Evolutionary conservation across 148 eudicot species (phyloP).

Genomic region (Spergularia bocconei): DNA sequence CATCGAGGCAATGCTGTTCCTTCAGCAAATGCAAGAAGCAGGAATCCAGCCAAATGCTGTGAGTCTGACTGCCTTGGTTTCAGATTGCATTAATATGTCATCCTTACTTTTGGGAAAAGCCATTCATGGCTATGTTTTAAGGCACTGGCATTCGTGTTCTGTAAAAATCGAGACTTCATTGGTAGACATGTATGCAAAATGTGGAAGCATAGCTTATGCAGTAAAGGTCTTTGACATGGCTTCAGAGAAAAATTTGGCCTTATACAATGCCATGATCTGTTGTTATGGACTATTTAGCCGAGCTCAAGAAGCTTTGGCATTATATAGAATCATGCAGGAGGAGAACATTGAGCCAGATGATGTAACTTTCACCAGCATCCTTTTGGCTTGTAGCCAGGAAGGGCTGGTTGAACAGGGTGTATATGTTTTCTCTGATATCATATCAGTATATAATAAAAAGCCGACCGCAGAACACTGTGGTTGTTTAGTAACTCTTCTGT

Average conservation of each 20-base stretch:
- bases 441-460: constrained; percentile 22
- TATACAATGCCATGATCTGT: constrained; percentile 30
- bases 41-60: constrained; percentile 37
- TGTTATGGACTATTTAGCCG: constrained; percentile 36
- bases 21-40: constrained; percentile 39
- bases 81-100: constrained; percentile 37
- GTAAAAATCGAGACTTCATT: constrained; percentile 42
- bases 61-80: constrained; percentile 36
- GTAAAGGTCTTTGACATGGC: constrained; percentile 32
- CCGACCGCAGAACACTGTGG: constrained; percentile 47
- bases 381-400: constrained; percentile 44
- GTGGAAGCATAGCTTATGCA: constrained; percentile 43
- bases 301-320: constrained; percentile 37
- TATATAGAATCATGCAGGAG: constrained; percentile 34
- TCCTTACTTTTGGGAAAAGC: constrained; percentile 39
- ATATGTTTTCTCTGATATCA: constrained; percentile 31
- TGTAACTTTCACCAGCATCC: constrained; percentile 45
- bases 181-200: constrained; percentile 53
- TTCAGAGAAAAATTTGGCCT: constrained; percentile 23
- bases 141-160: constrained; percentile 24
- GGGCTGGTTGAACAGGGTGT: constrained; percentile 38
- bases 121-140: constrained; percentile 37
- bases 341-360: constrained; percentile 38
- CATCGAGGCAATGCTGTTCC: constrained; percentile 31
- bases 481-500: constrained; percentile 42